Evolutionary conservation across 306 rosid species (phyloP).

Genomic region (Begonia loranthoides): DNA sequence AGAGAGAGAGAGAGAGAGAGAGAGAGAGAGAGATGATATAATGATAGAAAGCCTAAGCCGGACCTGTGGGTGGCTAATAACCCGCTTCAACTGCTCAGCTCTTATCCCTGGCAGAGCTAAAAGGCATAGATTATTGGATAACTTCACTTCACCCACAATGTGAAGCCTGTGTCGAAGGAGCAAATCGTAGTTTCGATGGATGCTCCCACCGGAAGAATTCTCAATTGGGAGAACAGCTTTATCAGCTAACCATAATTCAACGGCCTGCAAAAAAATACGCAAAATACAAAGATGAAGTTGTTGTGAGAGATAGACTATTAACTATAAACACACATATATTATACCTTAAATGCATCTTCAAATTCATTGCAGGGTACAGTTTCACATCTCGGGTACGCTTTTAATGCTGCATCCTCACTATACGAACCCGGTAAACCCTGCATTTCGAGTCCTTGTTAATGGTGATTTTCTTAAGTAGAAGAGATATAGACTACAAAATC

Average conservation of each 20-base stretch:
- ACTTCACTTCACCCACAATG: conserved; percentile 78
- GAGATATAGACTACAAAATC: conserved; percentile 12
- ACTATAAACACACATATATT: conserved; percentile 7
- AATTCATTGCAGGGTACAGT: conserved; percentile 78
- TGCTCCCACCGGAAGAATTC: conserved; percentile 79
- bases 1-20: conserved; percentile 4
- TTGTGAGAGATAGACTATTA: background rate
- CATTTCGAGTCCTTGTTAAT: background rate
- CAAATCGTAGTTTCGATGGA: conserved; percentile 81
- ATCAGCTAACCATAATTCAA: conserved; percentile 81
- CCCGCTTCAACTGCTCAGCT: conserved; percentile 53
- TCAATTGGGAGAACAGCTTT: conserved; percentile 94
- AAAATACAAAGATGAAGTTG: conserved; percentile 6
- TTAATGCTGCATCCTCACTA: conserved; percentile 77
- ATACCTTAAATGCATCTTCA: conserved; percentile 85
- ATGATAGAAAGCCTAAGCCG: conserved; percentile 5
- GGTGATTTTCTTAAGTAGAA: background rate
- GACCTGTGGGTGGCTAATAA: conserved; percentile 87
- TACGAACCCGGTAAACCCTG: conserved; percentile 87
- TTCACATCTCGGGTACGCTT: conserved; percentile 73
- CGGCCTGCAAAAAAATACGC: conserved; percentile 42
- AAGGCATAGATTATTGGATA: conserved; percentile 65
- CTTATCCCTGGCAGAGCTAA: conserved; percentile 65
- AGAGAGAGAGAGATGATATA: background rate
- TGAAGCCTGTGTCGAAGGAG: conserved; percentile 85